These are phyloP conservation scores for Huiozyma naganishii DNA, from an alignment of 805 yeast species.

Conservation along the genomic window DNA sequence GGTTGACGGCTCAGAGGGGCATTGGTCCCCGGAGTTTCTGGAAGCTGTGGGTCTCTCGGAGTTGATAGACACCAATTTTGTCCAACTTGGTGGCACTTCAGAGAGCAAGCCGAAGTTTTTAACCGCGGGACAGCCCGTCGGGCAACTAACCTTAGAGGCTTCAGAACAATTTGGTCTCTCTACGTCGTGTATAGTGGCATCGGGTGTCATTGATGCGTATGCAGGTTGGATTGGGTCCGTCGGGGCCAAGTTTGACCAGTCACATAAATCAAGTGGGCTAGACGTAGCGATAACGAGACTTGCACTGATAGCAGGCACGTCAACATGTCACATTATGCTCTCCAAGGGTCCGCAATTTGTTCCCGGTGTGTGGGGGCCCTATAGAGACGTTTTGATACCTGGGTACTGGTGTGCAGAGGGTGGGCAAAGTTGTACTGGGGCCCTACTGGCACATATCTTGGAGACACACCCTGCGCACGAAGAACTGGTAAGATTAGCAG, in stretches of 20 bases:
- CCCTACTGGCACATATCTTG: slow-evolving; percentile 77
- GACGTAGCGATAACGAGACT: slow-evolving; percentile 67
- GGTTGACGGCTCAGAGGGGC: slow-evolving; percentile 72
- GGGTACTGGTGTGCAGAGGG: slow-evolving; percentile 96
- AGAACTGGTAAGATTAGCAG: slow-evolving; percentile 58
- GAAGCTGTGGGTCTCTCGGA: slow-evolving; percentile 61
- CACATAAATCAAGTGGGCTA: slow-evolving; percentile 33
- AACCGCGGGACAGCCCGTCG: slow-evolving; percentile 86
- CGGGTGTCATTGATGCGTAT: slow-evolving; percentile 95
- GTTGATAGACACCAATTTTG: slow-evolving; percentile 63
- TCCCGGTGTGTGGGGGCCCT: slow-evolving; percentile 98
- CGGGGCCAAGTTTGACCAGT: slow-evolving; percentile 67
- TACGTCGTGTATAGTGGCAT: slow-evolving; percentile 72
- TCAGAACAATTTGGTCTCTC: slow-evolving; percentile 81
- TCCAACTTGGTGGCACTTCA: slow-evolving; percentile 75
- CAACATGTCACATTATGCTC: slow-evolving; percentile 90
- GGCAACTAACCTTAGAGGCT: slow-evolving; percentile 51
- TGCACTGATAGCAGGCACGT: slow-evolving; percentile 98
- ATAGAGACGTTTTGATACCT: slow-evolving; percentile 83
- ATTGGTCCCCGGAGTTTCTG: slow-evolving; percentile 84
- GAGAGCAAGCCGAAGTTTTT: slow-evolving; percentile 41
- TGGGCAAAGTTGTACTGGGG: slow-evolving; percentile 98
- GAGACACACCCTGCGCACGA: slow-evolving; percentile 81
- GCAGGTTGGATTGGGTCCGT: slow-evolving; percentile 99
- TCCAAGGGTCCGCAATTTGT: slow-evolving; percentile 80